Percentiles rank a stretch among this genome's conserved stretches.
phyloP scores from a whole-genome alignment of 129 eudicot species.

The Heracleum sosnowskyi region DNA sequence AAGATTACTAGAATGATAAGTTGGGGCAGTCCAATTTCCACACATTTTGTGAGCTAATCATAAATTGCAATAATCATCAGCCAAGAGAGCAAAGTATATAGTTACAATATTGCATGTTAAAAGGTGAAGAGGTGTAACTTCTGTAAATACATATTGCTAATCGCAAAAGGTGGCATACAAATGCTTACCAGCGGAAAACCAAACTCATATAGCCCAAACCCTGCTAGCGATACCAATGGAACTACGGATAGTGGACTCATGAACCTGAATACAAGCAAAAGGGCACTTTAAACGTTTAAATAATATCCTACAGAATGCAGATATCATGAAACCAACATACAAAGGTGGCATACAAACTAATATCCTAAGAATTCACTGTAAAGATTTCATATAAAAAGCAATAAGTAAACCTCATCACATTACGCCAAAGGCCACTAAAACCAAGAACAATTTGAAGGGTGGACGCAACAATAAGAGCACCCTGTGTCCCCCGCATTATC shows the following conservation, averaged over 20 bases:
- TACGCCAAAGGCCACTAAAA: slow-evolving; percentile 98
- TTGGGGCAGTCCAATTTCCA: slow-evolving; percentile 91
- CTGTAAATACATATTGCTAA: not conserved
- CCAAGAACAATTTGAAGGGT: slow-evolving; percentile 84
- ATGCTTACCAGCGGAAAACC: slow-evolving; percentile 88
- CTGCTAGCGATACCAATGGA: slow-evolving; percentile 73
- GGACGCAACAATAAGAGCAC: slow-evolving; percentile 88
- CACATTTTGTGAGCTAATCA: slow-evolving; percentile 74
- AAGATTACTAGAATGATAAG: slow-evolving; percentile 64
- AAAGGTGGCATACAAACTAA: no score
- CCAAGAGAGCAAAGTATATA: not conserved
- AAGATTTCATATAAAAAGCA: not conserved
- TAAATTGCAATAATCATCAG: slow-evolving; percentile 4
- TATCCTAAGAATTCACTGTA: not conserved
- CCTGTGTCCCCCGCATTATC: slow-evolving; percentile 88
- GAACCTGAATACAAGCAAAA: slow-evolving; percentile 36
- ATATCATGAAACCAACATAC: not conserved
- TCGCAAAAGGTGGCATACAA: not conserved
- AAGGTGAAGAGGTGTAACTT: not conserved
- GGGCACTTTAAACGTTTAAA: not conserved
- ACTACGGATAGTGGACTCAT: slow-evolving; percentile 86
- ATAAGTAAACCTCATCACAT: slow-evolving; percentile 50
- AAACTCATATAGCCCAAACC: slow-evolving; percentile 78
- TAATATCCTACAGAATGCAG: not conserved
- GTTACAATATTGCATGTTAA: not conserved